Evolutionary conservation across 805 yeast genomes (phyloP).

Genomic region (Brettanomyces bruxellensis): DNA sequence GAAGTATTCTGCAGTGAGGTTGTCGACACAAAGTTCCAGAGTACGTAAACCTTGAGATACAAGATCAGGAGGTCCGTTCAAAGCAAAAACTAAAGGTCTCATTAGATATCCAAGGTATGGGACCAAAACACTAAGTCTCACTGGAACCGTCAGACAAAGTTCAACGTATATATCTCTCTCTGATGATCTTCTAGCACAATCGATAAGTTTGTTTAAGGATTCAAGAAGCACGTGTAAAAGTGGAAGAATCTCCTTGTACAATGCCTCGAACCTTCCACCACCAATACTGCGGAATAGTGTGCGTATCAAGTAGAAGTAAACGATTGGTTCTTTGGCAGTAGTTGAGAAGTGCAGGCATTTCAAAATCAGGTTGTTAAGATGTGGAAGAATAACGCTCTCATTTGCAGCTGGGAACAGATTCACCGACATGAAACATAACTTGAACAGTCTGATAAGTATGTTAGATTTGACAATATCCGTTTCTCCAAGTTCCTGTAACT

Average conservation of each 20-base stretch:
- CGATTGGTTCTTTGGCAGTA: slow-evolving; percentile 81
- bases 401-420: slow-evolving; percentile 82
- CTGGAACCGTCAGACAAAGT: slow-evolving; percentile 92
- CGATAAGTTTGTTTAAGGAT: slow-evolving; percentile 72
- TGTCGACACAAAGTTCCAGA: slow-evolving; percentile 90
- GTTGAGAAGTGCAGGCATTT: slow-evolving; percentile 74
- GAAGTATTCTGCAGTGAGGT: slow-evolving; percentile 89
- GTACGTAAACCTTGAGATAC: slow-evolving; percentile 94
- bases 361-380: slow-evolving; percentile 72
- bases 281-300: slow-evolving; percentile 91
- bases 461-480: slow-evolving; percentile 70
- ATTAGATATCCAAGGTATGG: slow-evolving; percentile 86
- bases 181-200: slow-evolving; percentile 76
- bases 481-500: slow-evolving; percentile 71
- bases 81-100: slow-evolving; percentile 84
- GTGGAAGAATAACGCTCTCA: slow-evolving; percentile 83
- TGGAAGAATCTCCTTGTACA: slow-evolving; percentile 91
- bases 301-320: slow-evolving; percentile 80
- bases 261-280: slow-evolving; percentile 90
- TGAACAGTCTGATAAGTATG: slow-evolving; percentile 77
- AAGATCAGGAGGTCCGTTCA: slow-evolving; percentile 83
- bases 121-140: slow-evolving; percentile 82
- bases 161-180: slow-evolving; percentile 94
- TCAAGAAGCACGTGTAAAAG: slow-evolving; percentile 79
- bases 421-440: slow-evolving; percentile 92